phyloP scores from a whole-genome alignment of 163 green algal species.

The Chloromonas sp. region DNA sequence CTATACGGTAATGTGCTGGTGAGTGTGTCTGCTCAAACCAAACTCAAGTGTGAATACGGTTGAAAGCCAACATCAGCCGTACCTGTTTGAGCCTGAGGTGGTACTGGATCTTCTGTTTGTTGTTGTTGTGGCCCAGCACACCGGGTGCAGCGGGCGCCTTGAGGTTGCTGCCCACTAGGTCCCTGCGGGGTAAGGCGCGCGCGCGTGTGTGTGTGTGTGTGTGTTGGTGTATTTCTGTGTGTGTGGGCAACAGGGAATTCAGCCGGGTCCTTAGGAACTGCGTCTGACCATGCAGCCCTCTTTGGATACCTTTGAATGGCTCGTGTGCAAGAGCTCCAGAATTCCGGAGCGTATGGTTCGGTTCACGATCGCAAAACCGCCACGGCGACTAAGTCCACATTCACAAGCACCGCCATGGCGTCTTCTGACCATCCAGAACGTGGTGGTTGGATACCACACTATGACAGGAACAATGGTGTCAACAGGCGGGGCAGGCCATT shows the following conservation, averaged over 20 bases:
- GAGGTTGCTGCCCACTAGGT: constrained; percentile 21
- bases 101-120: constrained; percentile 70
- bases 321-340: too few species aligned
- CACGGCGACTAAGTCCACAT: too few species aligned
- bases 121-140: constrained; percentile 59
- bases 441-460: too few species aligned
- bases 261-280: neutral
- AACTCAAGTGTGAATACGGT: too few species aligned
- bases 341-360: neutral
- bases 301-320: too few species aligned
- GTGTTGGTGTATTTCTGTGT: too few species aligned
- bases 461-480: too few species aligned
- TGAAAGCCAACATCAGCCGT: neutral
- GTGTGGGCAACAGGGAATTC: neutral
- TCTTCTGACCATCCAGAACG: too few species aligned
- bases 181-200: neutral
- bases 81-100: constrained; percentile 58
- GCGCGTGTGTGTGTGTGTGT: too few species aligned
- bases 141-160: constrained; percentile 11
- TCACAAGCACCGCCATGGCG: too few species aligned
- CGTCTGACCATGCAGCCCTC: neutral
- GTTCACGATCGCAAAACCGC: too few species aligned
- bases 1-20: neutral
- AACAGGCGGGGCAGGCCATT: too few species aligned
- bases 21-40: neutral